Base-by-base conservation (phyloP, 108 stramenopile species). In the Pseudonitzschia multistriata region DNA sequence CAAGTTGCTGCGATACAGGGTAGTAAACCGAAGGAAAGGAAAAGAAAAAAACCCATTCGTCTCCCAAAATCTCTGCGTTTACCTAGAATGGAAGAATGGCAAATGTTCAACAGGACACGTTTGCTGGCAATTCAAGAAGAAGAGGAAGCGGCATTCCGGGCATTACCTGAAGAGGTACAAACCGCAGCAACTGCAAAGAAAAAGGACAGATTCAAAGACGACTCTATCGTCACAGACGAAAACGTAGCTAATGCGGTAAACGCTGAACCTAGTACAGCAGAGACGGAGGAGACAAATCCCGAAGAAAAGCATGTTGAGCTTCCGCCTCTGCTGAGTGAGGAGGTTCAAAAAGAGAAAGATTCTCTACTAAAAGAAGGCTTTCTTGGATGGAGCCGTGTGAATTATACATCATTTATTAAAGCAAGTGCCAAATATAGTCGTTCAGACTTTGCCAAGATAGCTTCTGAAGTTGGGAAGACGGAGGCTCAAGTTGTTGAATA, bases 21-120 rank as follows among this genome's bases (percentile, higher is more conserved):
- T 25, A 62, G 55, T 17, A 79, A 70, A 24, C 68, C 59, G 71
- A 82, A 79, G 29, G 78, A 81, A 24, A 71, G 75, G 56, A 88
- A 84, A 54, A 88, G 80, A 65, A 86, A 85, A 69, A 88, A 89
- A 71, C 81, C 82, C 39, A 73, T 92, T 42, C 84, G 81, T 49
- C 78, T 98, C n/a, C 97, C 97, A 10, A 92, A 89, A 70, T 83
- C 86, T 56, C 53, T 97, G 68, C 82, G 97, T 34, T 82, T 98
- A 21, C 95, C 95, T 8, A 63, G 94, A 62, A 87, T 97, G 87
- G 97, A 97, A 67, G 98, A 98, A 66, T 97, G 95, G 93, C 96
- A 97, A 73, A 96, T 97, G 91, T 97, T 83, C 66, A 89, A 96
- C 67, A 78, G 85, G 36, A 86, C 76, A 39, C 75, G 91, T 21